Evolutionary conservation across 345 rosid species (phyloP).

Genomic region (Noccaea bulbosa): DNA sequence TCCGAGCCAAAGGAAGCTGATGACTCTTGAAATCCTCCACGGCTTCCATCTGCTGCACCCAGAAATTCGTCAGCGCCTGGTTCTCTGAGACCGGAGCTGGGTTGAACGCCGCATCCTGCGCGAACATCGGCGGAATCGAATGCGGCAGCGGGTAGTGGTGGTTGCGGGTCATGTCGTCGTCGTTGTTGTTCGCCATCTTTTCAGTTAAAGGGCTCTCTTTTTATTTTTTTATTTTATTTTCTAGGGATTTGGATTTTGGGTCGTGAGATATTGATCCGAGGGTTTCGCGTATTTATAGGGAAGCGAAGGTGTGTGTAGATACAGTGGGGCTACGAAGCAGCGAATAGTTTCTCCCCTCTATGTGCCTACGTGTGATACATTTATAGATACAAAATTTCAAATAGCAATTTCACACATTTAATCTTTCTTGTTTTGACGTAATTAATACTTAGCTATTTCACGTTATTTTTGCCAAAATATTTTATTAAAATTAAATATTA

Average conservation of each 20-base stretch:
- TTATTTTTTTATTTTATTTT: background rate
- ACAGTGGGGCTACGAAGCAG: background rate
- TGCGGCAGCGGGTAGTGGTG: constrained; percentile 35
- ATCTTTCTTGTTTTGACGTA: too few species aligned
- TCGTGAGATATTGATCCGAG: background rate
- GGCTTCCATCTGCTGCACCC: constrained; percentile 73
- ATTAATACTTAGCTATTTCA: too few species aligned
- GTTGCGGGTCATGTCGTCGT: constrained; percentile 1
- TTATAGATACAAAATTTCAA: too few species aligned
- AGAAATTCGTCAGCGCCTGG: constrained; percentile 61
- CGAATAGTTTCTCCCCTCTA: background rate
- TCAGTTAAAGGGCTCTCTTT: background rate
- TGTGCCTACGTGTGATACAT: too few species aligned
- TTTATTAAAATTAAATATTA: too few species aligned
- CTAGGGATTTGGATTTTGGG: background rate
- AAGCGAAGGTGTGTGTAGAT: background rate
- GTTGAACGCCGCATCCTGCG: constrained; percentile 50
- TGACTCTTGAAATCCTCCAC: constrained; percentile 78
- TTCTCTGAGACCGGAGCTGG: background rate
- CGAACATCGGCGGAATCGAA: constrained; percentile 16
- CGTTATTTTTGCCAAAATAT: too few species aligned
- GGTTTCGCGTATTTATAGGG: background rate
- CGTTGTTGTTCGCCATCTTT: constrained; percentile 29
- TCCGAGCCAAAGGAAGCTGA: constrained; percentile 81
- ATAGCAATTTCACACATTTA: too few species aligned